Evolutionary conservation across 1,284 basidiomycete genomes (phyloP).

Genomic region (Ustilago tritici): DNA sequence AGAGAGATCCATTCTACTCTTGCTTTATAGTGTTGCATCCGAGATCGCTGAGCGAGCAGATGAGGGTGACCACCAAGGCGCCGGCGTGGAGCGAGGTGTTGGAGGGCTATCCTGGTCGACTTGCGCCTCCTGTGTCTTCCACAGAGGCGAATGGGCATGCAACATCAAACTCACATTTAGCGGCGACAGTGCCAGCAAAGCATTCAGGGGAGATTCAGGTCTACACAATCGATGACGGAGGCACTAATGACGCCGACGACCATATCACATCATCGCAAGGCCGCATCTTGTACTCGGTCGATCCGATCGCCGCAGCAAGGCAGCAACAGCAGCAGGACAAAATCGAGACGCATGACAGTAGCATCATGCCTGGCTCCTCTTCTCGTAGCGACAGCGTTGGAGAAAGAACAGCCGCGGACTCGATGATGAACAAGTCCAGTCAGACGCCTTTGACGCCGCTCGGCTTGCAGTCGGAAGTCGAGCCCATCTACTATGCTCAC

Average conservation of each 20-base stretch:
- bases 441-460: slow-evolving; percentile 22
- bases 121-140: slow-evolving; percentile 13
- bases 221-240: slow-evolving; percentile 30
- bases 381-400: slow-evolving; percentile 13
- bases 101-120: slow-evolving; percentile 26
- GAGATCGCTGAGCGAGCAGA: slow-evolving; percentile 54
- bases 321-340: slow-evolving; percentile 6
- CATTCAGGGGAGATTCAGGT: slow-evolving; percentile 13
- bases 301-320: slow-evolving; percentile 9
- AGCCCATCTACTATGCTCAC: slow-evolving; percentile 24
- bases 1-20: slow-evolving; percentile 6
- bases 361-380: slow-evolving; percentile 9
- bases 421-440: slow-evolving; percentile 22
- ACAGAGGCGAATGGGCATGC: neutral
- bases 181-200: neutral
- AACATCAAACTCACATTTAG: neutral
- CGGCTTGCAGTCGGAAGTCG: slow-evolving; percentile 23
- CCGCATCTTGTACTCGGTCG: slow-evolving; percentile 24
- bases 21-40: slow-evolving; percentile 53
- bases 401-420: slow-evolving; percentile 2
- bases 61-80: slow-evolving; percentile 43
- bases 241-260: neutral
- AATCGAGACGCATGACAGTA: slow-evolving; percentile 19
- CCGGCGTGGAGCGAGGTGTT: slow-evolving; percentile 41
- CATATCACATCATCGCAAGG: slow-evolving; percentile 21